These are phyloP conservation scores for Cyberlindnera subsufficiens DNA, from an alignment of 805 yeast species.

Conservation along the genomic window DNA sequence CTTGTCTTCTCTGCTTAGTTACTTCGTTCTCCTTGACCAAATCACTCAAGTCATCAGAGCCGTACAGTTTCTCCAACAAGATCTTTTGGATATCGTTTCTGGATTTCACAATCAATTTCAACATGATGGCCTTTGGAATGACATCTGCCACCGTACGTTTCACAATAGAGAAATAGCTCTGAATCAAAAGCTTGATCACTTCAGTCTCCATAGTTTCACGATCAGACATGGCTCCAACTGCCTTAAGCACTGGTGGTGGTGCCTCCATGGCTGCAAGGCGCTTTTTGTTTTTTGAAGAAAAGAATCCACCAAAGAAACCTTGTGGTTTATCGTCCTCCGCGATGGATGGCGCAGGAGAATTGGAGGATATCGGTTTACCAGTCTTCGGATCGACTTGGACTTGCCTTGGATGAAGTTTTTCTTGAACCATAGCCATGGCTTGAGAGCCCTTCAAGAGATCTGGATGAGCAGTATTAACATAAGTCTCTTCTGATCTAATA, in stretches of 20 bases:
- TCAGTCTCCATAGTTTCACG: conserved; percentile 96
- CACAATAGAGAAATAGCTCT: conserved; percentile 87
- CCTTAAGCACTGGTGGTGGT: conserved; percentile 92
- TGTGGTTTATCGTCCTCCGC: conserved; percentile 40
- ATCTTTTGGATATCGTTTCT: conserved; percentile 89
- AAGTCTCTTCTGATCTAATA: conserved; percentile 82
- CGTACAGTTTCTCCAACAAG: conserved; percentile 79
- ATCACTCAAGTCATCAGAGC: conserved; percentile 63
- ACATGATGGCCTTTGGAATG: conserved; percentile 93
- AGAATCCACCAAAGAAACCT: conserved; percentile 95
- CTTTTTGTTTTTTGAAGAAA: conserved; percentile 87
- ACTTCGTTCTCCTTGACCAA: conserved; percentile 87
- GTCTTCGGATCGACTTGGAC: conserved; percentile 83
- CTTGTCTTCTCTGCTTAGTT: conserved; percentile 91
- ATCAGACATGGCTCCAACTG: conserved; percentile 86
- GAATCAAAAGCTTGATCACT: conserved; percentile 86
- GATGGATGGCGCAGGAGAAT: conserved; percentile 27
- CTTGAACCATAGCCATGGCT: conserved; percentile 89
- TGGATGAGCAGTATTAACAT: conserved; percentile 96
- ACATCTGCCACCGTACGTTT: conserved; percentile 90
- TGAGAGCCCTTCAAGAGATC: conserved; percentile 91
- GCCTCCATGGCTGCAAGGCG: conserved; percentile 94
- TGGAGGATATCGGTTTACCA: conserved; percentile 61
- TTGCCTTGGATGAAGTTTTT: conserved; percentile 68
- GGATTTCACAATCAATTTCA: conserved; percentile 79